Evolutionary conservation across 163 green algal species (phyloP), one percentile per base, ranked within the genome.

Genomic region (Prototheca wickerhamii): DNA sequence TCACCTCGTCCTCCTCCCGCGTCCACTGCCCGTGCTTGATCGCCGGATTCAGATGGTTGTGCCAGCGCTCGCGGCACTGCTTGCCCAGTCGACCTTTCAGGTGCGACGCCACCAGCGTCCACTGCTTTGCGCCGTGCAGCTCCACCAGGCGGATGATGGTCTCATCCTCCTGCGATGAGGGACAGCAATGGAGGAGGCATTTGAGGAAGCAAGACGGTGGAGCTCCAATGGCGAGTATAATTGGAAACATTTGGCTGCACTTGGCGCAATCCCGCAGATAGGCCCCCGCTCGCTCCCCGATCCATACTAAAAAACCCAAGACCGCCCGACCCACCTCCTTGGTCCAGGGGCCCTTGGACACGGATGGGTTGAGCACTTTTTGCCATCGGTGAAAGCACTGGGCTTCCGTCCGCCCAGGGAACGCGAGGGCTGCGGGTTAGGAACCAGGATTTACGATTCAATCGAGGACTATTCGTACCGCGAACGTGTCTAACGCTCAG

Each of bases 311-410:
- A 0, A 54, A 25, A 6, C 46, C 46, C 18, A 54, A 12, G 15
- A 54, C 46, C 1, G 1, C 18, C n/a, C 17, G 2, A 25, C 67
- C 42, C 42, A 84, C 78, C 69, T 89, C 81, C 29, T 72, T 64
- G 12, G 78, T 91, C 87, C 87, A 95, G 26, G 77, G 71, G 4
- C 86, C 84, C 65, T 95, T 95, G 55, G 91, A 77, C 6, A 95
- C 68, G 8, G 87, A 79, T 2, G 87, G 87, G 65, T 95, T 94
- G 30, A 95, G 80, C 26, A 95, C 87, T 67, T 95, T 95, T 68
- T 94, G 87, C 87, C 87, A 95, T 25, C 87, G 71, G 72, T 95
- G 87, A 35, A 95, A 77, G 68, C 87, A 95, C 75, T 95, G 87
- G n/a, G 94, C 86, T 63, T 95, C 87, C 26, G 74, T 91, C 12